Evolutionary conservation across 2,329 filamentous ascomycete species (phyloP).

Genomic region (Fusarium sp.): DNA sequence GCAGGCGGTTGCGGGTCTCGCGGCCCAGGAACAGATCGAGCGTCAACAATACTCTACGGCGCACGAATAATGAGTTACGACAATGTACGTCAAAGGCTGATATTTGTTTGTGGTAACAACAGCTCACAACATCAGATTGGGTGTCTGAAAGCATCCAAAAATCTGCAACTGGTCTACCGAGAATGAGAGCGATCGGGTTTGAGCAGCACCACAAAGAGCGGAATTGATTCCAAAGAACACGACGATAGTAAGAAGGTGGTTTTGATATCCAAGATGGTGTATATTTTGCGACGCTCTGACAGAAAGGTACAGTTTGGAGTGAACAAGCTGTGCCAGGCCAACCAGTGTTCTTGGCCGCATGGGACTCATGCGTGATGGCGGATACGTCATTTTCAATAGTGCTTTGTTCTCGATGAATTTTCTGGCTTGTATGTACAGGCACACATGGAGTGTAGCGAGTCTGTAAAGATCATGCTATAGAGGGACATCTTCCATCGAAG

Average conservation of each 20-base stretch:
- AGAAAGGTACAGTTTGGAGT: conserved; percentile 53
- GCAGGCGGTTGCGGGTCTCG: conserved; percentile 60
- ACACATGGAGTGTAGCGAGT: not conserved
- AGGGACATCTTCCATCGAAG: conserved; percentile 7
- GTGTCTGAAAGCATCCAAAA: conserved; percentile 61
- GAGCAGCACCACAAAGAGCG: conserved; percentile 47
- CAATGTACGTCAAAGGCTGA: not conserved
- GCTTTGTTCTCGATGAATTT: conserved; percentile 46
- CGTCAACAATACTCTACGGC: conserved; percentile 51
- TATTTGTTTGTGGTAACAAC: conserved; percentile 8
- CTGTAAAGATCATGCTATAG: conserved; percentile 22
- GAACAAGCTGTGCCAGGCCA: conserved; percentile 53
- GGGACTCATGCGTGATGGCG: conserved; percentile 49
- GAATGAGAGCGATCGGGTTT: conserved; percentile 61
- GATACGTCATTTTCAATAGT: conserved; percentile 54
- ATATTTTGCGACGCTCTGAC: conserved; percentile 55
- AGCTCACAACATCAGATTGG: conserved; percentile 57
- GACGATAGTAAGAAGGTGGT: conserved; percentile 42
- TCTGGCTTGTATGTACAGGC: not conserved
- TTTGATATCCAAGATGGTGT: conserved; percentile 55
- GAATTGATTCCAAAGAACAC: conserved; percentile 49
- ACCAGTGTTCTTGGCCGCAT: conserved; percentile 46
- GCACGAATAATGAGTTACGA: conserved; percentile 17
- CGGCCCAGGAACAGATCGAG: conserved; percentile 57
- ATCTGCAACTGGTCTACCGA: conserved; percentile 64